Percentiles rank a stretch among this genome's conserved stretches.
Conservation (phyloP, 2,329 filamentous ascomycete genomes). For the Didymella segeticola region DNA sequence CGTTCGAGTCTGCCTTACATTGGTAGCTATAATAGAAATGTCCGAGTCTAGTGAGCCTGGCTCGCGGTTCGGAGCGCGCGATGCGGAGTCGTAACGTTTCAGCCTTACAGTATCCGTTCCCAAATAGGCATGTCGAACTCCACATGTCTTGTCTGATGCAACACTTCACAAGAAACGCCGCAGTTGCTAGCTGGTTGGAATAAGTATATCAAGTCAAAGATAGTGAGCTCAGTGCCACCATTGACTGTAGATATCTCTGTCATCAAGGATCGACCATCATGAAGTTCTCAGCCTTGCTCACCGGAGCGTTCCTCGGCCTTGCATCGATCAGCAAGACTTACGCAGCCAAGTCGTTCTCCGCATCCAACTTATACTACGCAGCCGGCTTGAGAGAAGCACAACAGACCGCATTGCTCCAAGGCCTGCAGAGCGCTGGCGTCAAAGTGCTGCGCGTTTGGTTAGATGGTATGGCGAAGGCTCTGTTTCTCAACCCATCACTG, state of each 20-base stretch:
- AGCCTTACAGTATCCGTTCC: slow-evolving; percentile 8
- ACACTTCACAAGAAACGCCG: not conserved
- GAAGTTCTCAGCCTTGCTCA: slow-evolving; percentile 1
- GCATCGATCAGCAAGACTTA: slow-evolving; percentile 1
- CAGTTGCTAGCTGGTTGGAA: not conserved
- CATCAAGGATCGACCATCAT: slow-evolving; percentile 1
- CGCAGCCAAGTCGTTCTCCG: slow-evolving; percentile 14
- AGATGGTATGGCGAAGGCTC: not conserved
- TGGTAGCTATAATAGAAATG: not conserved
- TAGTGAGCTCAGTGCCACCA: not conserved
- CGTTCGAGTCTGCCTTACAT: not conserved
- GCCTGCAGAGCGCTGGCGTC: slow-evolving; percentile 13
- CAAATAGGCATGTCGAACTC: slow-evolving; percentile 9
- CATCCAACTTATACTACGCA: slow-evolving; percentile 15
- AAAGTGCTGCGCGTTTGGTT: slow-evolving; percentile 17
- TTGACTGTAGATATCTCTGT: not conserved
- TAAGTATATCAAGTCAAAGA: not conserved
- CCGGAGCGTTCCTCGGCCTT: slow-evolving; percentile 2
- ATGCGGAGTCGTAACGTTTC: slow-evolving; percentile 16
- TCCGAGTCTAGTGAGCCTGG: not conserved
- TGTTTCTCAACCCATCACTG: not conserved
- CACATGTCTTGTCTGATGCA: not conserved
- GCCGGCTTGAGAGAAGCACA: slow-evolving; percentile 10
- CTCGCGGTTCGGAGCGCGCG: slow-evolving; percentile 13
- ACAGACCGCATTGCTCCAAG: slow-evolving; percentile 5